phyloP scores from a whole-genome alignment of 768 basidiomycete genomes.

The Omphalotus guepiniiformis region DNA sequence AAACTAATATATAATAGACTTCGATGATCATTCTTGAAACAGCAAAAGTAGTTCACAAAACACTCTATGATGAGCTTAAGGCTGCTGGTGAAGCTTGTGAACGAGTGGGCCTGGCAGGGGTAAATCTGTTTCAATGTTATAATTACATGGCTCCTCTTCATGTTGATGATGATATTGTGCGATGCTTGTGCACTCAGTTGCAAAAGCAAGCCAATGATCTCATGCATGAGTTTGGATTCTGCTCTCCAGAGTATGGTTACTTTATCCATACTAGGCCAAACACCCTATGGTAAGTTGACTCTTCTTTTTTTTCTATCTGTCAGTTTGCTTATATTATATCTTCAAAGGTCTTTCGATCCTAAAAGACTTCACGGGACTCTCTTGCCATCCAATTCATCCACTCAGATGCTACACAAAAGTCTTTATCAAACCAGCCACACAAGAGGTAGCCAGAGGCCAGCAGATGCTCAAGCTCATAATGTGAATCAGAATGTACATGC shows the following conservation, averaged over 20 bases:
- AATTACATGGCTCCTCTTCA: conserved; percentile 1
- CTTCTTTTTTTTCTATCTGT: neutral
- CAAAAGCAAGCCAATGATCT: neutral
- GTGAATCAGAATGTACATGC: no score
- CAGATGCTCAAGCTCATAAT: no score
- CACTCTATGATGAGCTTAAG: neutral
- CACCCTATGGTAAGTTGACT: conserved; percentile 1
- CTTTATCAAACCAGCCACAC: no score
- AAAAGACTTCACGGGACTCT: neutral
- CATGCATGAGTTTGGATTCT: conserved; percentile 3
- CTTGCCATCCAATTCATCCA: neutral
- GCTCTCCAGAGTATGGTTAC: neutral
- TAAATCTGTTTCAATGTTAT: neutral
- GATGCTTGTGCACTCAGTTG: neutral
- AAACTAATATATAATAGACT: neutral
- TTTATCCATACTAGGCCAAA: neutral
- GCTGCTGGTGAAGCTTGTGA: neutral
- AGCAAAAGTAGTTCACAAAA: neutral
- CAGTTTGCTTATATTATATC: neutral
- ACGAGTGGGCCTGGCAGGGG: neutral
- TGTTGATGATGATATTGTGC: neutral
- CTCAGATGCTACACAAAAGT: neutral
- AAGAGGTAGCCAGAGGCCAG: no score
- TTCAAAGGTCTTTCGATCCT: conserved; percentile 1
- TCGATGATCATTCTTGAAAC: neutral